phyloP scores from a whole-genome alignment of 805 yeast species.

The Metschnikowia santaceciliae region DNA sequence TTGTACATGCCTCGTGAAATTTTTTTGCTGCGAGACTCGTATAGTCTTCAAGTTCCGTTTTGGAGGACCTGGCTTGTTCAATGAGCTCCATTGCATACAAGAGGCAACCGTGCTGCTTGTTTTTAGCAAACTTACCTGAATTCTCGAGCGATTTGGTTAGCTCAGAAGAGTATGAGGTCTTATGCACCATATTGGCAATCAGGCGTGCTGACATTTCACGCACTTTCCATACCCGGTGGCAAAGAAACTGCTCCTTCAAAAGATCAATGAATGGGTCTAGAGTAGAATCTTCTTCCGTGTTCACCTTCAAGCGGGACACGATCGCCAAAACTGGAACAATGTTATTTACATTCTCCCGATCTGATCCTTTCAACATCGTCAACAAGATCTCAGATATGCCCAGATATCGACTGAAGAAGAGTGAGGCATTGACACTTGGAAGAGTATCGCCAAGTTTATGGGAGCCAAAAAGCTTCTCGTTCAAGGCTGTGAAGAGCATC shows the following conservation, averaged over 20 bases:
- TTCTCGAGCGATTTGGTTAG: constrained; percentile 23
- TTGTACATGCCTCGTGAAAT: constrained; percentile 33
- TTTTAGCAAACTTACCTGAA: not conserved
- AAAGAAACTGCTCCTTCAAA: constrained; percentile 36
- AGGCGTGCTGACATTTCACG: constrained; percentile 84
- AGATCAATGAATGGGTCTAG: constrained; percentile 46
- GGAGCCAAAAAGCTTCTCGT: constrained; percentile 73
- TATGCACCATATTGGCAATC: constrained; percentile 45
- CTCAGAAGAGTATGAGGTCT: constrained; percentile 11
- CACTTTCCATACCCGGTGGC: constrained; percentile 68
- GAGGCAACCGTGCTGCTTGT: constrained; percentile 11
- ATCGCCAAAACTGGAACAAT: constrained; percentile 75
- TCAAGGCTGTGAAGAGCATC: constrained; percentile 85
- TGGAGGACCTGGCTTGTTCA: constrained; percentile 8
- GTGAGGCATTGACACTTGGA: constrained; percentile 48
- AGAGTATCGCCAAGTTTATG: constrained; percentile 34
- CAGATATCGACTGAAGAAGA: constrained; percentile 66
- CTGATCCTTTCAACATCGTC: constrained; percentile 29
- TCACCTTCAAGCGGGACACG: constrained; percentile 62
- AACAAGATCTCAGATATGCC: constrained; percentile 49
- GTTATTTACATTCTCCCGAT: constrained; percentile 40
- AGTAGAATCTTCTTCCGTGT: constrained; percentile 47
- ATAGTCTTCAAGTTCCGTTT: constrained; percentile 19
- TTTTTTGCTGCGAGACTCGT: constrained; percentile 17
- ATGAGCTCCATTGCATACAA: constrained; percentile 10